Evolutionary conservation across 768 basidiomycete genomes (phyloP), one percentile per base, ranked within the genome.

Genomic region (Boletus rufocinnamomeus): DNA sequence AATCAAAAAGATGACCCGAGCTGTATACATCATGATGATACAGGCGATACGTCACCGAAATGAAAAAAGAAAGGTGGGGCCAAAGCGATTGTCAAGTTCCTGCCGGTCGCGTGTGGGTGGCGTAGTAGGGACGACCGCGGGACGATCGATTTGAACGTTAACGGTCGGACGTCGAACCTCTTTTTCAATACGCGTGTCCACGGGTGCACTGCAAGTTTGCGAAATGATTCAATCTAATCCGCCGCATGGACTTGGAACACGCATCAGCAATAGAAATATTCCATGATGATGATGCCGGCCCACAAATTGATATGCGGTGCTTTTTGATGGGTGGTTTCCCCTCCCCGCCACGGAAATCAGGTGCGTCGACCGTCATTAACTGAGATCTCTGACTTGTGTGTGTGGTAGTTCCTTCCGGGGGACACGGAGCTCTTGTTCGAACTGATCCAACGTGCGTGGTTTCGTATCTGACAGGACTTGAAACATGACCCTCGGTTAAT

Each of bases 401-500:
- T 25, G 16, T 9, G 25, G 21, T 40, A 16, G 27, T 37, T n/a
- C 19, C 28, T 35, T 60, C 63, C 56, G 58, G 21, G 45, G 25
- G 28, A 45, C 25, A 40, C 63, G 51, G 66, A n/a, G 4, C 38
- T 43, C 19, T 10, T 41, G 11, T 21, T 25, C 43, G 10, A 27
- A 43, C 51, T 28, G 21, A 38, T 3, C 7, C 10, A 19, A 10
- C n/a, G 37, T 28, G 51, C 19, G 32, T n/a, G 41, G 49, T 57
- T 57, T 2, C 57, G 60, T 66, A 54, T 59, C 57, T 58, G 44
- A 25, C 50, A 47, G 14, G 32, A 27, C 19, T 27, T 44, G 60
- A 62, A 62, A 62, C 54, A 41, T n/a, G 13, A 35, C 34, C 37
- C 37, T 32, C 2, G 35, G 9, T 44, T 19, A 19, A n/a, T 41